Evolutionary conservation across 2,329 filamentous ascomycete species (phyloP).

Genomic region (Hypocrella siamensis): DNA sequence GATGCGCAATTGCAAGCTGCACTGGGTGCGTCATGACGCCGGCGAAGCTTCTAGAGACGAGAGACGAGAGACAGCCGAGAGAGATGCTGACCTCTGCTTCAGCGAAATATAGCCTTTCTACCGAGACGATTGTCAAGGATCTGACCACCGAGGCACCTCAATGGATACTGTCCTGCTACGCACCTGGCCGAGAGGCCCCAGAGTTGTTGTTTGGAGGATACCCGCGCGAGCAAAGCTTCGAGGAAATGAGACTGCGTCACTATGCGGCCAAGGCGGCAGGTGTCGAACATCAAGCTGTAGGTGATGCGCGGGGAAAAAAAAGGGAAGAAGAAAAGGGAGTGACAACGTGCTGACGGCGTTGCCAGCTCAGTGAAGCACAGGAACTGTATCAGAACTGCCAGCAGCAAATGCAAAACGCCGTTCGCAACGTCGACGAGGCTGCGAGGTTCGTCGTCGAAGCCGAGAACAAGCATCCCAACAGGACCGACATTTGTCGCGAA

Average conservation of each 20-base stretch:
- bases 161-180: slow-evolving; percentile 83
- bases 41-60: too few relatives aligned
- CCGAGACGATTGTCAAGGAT: slow-evolving; percentile 47
- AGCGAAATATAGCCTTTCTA: slow-evolving; percentile 35
- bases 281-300: slow-evolving; percentile 37
- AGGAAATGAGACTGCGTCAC: slow-evolving; percentile 73
- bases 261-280: slow-evolving; percentile 41
- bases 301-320: slow-evolving; percentile 7
- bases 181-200: slow-evolving; percentile 60
- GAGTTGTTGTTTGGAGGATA: slow-evolving; percentile 71
- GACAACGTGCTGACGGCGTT: background rate
- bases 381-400: slow-evolving; percentile 47
- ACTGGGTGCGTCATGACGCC: slow-evolving; percentile 8
- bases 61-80: background rate
- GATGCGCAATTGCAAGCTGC: slow-evolving; percentile 9
- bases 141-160: slow-evolving; percentile 55
- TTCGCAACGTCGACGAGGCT: slow-evolving; percentile 56
- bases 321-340: background rate
- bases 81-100: slow-evolving; percentile 3
- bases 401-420: slow-evolving; percentile 55
- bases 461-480: slow-evolving; percentile 59
- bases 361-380: slow-evolving; percentile 43
- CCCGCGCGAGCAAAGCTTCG: slow-evolving; percentile 69
- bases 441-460: slow-evolving; percentile 51
- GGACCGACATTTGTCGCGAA: slow-evolving; percentile 45